phyloP scores from a whole-genome alignment of 495 filamentous ascomycete species.

The Parachaetomium inaequale region DNA sequence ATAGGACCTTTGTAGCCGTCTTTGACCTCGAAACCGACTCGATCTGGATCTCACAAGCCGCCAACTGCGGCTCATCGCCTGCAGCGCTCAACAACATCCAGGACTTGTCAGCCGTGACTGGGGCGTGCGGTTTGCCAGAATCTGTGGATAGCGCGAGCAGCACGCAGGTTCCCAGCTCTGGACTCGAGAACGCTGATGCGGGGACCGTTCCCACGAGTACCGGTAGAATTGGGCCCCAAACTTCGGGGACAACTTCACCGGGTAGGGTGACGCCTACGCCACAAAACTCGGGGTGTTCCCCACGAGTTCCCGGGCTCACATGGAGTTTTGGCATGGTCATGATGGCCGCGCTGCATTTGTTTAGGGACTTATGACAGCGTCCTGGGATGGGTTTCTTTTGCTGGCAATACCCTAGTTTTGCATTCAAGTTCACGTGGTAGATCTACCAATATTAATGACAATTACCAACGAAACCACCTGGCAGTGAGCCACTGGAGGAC shows the following conservation, averaged over 20 bases:
- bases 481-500: too few relatives aligned
- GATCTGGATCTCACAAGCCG: slow-evolving; percentile 45
- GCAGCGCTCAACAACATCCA: slow-evolving; percentile 29
- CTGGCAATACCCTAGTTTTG: slow-evolving; percentile 8
- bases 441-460: slow-evolving; percentile 5
- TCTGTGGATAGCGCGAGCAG: slow-evolving; percentile 11
- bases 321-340: not conserved
- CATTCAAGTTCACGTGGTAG: not conserved
- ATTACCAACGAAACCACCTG: not conserved
- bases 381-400: not conserved
- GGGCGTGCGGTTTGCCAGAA: slow-evolving; percentile 21
- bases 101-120: slow-evolving; percentile 21
- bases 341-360: not conserved
- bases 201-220: not conserved
- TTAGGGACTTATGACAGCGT: not conserved
- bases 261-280: not conserved
- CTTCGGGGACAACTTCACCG: not conserved
- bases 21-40: slow-evolving; percentile 46
- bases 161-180: not conserved
- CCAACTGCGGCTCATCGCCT: slow-evolving; percentile 43
- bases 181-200: not conserved
- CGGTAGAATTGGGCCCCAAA: not conserved
- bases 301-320: not conserved
- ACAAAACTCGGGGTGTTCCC: not conserved
- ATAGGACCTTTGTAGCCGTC: slow-evolving; percentile 33